Evolutionary conservation across 805 yeast species (phyloP).

Genomic region (Maudiozyma pseudohumilis): DNA sequence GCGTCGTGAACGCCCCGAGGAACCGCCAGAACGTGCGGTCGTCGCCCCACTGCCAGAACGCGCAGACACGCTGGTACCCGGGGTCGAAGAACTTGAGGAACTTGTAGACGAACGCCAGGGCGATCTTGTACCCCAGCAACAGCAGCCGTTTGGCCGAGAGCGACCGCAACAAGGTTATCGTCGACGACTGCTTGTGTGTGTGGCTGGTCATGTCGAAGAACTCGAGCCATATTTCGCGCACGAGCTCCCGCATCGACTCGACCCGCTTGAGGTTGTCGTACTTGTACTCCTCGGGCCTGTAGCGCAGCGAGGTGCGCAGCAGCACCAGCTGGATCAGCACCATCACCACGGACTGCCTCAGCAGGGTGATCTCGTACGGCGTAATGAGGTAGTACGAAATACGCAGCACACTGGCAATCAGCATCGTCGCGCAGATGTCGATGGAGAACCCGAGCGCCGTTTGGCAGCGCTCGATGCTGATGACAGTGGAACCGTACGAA

Average conservation of each 20-base stretch:
- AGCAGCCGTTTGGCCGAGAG: constrained; percentile 15
- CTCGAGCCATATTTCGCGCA: constrained; percentile 28
- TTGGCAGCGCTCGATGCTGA: constrained; percentile 51
- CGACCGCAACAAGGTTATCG: constrained; percentile 25
- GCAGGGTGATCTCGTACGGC: constrained; percentile 71
- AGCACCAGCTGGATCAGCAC: constrained; percentile 63
- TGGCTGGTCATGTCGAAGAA: constrained; percentile 13
- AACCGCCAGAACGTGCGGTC: constrained; percentile 54
- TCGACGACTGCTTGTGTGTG: constrained; percentile 9
- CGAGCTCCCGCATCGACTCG: constrained; percentile 23
- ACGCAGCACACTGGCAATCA: constrained; percentile 62
- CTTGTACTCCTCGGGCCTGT: constrained; percentile 39
- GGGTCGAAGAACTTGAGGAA: constrained; percentile 59
- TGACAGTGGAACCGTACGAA: constrained; percentile 78
- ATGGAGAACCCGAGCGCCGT: constrained; percentile 74
- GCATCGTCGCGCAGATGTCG: constrained; percentile 91
- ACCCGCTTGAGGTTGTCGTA: constrained; percentile 31
- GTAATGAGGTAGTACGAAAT: constrained; percentile 68
- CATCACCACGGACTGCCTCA: constrained; percentile 79
- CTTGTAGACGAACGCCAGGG: constrained; percentile 28
- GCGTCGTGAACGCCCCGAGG: constrained; percentile 36
- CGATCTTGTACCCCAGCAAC: constrained; percentile 19
- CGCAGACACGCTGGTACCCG: constrained; percentile 49
- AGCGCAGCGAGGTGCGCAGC: constrained; percentile 51
- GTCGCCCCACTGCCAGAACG: constrained; percentile 83